Conservation (phyloP, 108 stramenopile genomes). For the Bacterosira constricta region DNA sequence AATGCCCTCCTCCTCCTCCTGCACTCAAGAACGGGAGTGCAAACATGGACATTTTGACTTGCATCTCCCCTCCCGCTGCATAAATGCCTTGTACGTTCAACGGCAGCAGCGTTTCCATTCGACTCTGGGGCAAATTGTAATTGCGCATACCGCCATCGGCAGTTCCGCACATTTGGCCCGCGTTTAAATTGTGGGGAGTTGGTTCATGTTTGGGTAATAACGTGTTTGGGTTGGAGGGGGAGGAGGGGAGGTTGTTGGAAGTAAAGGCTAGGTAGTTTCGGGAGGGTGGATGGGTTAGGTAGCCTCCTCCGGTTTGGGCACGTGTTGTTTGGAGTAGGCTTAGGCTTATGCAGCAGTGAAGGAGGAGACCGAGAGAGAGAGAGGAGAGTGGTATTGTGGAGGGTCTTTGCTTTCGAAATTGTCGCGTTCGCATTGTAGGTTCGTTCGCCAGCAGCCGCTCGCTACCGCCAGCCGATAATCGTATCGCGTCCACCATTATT, state of each 20-base stretch:
- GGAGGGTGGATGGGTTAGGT: constrained; percentile 26
- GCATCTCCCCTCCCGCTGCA: constrained; percentile 19
- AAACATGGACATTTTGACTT: constrained; percentile 6
- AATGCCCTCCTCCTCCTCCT: constrained; percentile 23
- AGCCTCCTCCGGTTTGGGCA: constrained; percentile 33
- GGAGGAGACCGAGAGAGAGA: too few relatives aligned
- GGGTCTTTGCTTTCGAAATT: too few relatives aligned
- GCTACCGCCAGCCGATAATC: too few relatives aligned
- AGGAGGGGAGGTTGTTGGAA: constrained; percentile 12
- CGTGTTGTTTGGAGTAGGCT: too few relatives aligned
- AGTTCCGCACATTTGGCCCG: constrained; percentile 14
- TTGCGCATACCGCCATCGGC: constrained; percentile 21
- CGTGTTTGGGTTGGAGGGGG: constrained; percentile 3
- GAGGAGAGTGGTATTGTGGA: too few relatives aligned
- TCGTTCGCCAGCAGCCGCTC: too few relatives aligned
- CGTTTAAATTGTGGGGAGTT: constrained; percentile 20
- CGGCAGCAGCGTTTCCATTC: constrained; percentile 13
- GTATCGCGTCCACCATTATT: too few relatives aligned
- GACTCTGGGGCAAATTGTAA: constrained; percentile 23
- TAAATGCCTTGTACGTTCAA: constrained; percentile 18
- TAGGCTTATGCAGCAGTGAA: too few relatives aligned
- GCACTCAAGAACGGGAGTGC: neutral
- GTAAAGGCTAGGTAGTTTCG: constrained; percentile 39
- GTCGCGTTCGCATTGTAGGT: too few relatives aligned
- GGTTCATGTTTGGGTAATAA: constrained; percentile 29